Conservation (phyloP, 768 basidiomycete genomes). For the Candolleomyces efflorescens region DNA sequence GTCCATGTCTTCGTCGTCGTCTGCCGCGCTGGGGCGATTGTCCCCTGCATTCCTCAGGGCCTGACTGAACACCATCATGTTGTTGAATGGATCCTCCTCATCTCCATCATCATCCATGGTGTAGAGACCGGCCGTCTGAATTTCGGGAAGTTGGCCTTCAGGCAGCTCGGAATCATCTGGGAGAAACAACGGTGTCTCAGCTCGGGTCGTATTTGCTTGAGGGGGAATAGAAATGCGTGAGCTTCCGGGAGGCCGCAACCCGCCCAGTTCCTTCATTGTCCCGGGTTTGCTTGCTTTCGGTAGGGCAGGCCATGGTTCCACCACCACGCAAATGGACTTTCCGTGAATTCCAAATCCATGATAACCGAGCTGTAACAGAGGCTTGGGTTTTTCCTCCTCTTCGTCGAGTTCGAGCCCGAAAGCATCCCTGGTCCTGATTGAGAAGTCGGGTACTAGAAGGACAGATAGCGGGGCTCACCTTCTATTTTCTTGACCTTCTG, state of each 20-base stretch:
- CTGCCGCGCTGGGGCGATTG: constrained; percentile 50
- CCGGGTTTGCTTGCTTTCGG: constrained; percentile 16
- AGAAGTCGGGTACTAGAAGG: not conserved
- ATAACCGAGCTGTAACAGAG: constrained; percentile 59
- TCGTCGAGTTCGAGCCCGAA: constrained; percentile 40
- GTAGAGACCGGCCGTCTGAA: constrained; percentile 32
- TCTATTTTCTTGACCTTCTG: not conserved
- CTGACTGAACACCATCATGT: constrained; percentile 76
- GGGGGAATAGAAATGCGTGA: constrained; percentile 4
- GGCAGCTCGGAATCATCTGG: constrained; percentile 55
- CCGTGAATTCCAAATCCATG: constrained; percentile 68
- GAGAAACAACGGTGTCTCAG: constrained; percentile 67
- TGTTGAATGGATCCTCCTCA: constrained; percentile 39
- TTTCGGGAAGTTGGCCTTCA: constrained; percentile 32
- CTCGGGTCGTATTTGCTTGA: constrained; percentile 19
- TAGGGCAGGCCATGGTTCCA: constrained; percentile 73
- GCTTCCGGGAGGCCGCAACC: not conserved
- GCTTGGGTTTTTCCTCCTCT: constrained; percentile 76
- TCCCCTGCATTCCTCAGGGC: constrained; percentile 56
- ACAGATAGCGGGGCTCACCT: not conserved
- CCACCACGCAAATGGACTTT: constrained; percentile 74
- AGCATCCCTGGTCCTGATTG: constrained; percentile 8
- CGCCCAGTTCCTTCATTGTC: not conserved
- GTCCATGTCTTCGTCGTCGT: constrained; percentile 76
- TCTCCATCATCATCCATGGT: constrained; percentile 29